Evolutionary conservation across 331 rosid species (phyloP).

Genomic region (Spiraea crenata): DNA sequence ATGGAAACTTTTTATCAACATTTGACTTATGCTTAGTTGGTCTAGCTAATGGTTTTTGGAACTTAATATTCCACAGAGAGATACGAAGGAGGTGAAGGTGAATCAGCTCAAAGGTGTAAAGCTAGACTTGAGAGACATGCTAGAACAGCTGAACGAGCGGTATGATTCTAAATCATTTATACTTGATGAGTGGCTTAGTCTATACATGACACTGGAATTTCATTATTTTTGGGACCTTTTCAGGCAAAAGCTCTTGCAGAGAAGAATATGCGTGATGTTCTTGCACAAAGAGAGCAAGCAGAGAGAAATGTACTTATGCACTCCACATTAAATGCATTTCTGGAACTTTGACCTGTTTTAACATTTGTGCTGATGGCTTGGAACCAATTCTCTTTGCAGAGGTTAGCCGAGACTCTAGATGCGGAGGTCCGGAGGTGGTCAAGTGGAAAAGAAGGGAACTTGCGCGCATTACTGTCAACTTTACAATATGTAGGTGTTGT

Average conservation of each 20-base stretch:
- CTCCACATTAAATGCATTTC: slow-evolving; percentile 10
- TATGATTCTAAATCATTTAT: slow-evolving; percentile 37
- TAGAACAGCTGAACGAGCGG: slow-evolving; percentile 90
- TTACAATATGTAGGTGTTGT: slow-evolving; percentile 79
- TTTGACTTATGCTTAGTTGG: slow-evolving; percentile 23
- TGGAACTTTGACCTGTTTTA: slow-evolving; percentile 11
- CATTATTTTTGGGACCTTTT: slow-evolving; percentile 37
- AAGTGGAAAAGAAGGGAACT: slow-evolving; percentile 90
- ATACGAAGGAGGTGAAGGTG: slow-evolving; percentile 67
- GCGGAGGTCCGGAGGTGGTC: slow-evolving; percentile 97
- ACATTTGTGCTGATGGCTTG: slow-evolving; percentile 22
- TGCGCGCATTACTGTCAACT: slow-evolving; percentile 92
- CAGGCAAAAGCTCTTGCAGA: slow-evolving; percentile 95
- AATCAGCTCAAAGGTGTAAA: slow-evolving; percentile 86
- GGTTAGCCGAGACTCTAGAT: slow-evolving; percentile 82
- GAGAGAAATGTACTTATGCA: slow-evolving; percentile 66
- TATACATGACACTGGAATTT: slow-evolving; percentile 9
- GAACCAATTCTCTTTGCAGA: slow-evolving; percentile 52
- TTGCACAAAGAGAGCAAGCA: slow-evolving; percentile 85
- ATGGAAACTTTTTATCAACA: slow-evolving; percentile 1
- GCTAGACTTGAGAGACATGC: slow-evolving; percentile 90
- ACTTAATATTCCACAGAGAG: slow-evolving; percentile 54
- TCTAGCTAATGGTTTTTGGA: slow-evolving; percentile 19
- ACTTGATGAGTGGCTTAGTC: background rate
- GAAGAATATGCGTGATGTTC: slow-evolving; percentile 84